Evolutionary conservation across 768 basidiomycete genomes (phyloP).

Genomic region (Gelatoporia subvermispora): DNA sequence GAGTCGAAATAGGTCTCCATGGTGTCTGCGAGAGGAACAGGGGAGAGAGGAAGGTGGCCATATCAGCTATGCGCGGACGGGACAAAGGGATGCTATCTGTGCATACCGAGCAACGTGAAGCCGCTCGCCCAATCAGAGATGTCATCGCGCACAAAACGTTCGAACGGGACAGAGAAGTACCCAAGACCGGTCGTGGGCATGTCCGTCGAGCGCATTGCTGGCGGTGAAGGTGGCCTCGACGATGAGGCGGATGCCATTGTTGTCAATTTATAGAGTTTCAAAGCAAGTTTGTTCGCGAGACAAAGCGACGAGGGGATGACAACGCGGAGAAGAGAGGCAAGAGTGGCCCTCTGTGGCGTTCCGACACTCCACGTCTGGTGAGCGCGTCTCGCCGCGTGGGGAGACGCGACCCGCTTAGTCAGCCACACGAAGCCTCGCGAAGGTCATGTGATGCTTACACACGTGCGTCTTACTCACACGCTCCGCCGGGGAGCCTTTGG

Average conservation of each 20-base stretch:
- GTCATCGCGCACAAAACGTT: conserved; percentile 72
- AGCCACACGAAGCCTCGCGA: conserved; percentile 4
- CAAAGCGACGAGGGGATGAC: not conserved
- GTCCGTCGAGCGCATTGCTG: conserved; percentile 23
- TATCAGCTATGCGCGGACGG: conserved; percentile 4
- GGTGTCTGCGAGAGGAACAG: conserved; percentile 53
- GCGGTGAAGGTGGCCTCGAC: conserved; percentile 37
- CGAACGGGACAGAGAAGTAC: conserved; percentile 66
- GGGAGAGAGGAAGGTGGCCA: not conserved
- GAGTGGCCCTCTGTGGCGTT: not conserved
- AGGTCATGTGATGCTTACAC: not conserved
- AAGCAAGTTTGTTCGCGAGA: not conserved
- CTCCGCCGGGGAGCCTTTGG: too few species aligned
- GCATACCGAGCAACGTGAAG: conserved; percentile 79
- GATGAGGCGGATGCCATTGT: conserved; percentile 10
- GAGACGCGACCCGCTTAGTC: conserved; percentile 14
- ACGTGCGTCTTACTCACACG: too few species aligned
- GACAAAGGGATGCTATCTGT: not conserved
- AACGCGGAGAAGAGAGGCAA: not conserved
- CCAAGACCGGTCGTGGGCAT: conserved; percentile 30
- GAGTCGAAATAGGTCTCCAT: conserved; percentile 95
- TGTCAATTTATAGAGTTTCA: not conserved
- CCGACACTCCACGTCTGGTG: not conserved
- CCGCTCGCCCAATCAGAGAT: conserved; percentile 74
- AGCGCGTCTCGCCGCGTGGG: not conserved